Base-by-base conservation (phyloP, 1,284 basidiomycete species). In the Sporisorium scitamineum region DNA sequence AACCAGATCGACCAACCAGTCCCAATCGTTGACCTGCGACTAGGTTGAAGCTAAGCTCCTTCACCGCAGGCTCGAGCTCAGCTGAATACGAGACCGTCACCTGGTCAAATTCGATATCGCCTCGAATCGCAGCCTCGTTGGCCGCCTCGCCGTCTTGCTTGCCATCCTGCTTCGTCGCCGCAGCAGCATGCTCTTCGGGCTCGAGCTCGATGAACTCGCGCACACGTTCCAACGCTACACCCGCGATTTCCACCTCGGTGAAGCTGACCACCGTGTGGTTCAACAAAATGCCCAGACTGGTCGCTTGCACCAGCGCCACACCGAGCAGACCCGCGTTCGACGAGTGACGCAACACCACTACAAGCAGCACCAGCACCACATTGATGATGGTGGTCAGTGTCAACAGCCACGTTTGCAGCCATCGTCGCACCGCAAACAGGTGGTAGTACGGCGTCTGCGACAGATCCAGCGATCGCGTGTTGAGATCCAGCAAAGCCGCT, bases 221-320 rank as follows among this genome's bases (percentile, higher is more conserved):
- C n/a, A 86, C 70, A 4, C 86, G 76, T 48, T 85, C 85, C 20
- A 86, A 65, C 5, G 84, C 82, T 9, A 86, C 82, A 10, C 80
- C 77, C 0, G 82, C 84, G 57, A 86, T 86, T 58, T 86, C 86
- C n/a, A 82, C 76, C 18, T 80, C 75, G 26, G 83, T 84, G 69
- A 82, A 85, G 39, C 78, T 69, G 54, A 84, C 58, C 6, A 83
- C 53, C 16, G 50, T 54, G 39, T 63, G 48, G 48, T 78, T 80
- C 50, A 84, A 61, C 32, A 55, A 14, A 8, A 54, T 32, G 13
- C 73, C 70, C 2, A 85, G 27, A 5, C 55, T 34, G 0, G 79
- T 81, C 4, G 84, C 70, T 26, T 85, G 80, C 5, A 81, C 77
- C 20, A 86, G 75, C 13, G 85, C 83, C 7, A 86, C 83, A 39